Base-by-base conservation (phyloP, 2,329 filamentous ascomycete genomes). In the Monilinia aucupariae region DNA sequence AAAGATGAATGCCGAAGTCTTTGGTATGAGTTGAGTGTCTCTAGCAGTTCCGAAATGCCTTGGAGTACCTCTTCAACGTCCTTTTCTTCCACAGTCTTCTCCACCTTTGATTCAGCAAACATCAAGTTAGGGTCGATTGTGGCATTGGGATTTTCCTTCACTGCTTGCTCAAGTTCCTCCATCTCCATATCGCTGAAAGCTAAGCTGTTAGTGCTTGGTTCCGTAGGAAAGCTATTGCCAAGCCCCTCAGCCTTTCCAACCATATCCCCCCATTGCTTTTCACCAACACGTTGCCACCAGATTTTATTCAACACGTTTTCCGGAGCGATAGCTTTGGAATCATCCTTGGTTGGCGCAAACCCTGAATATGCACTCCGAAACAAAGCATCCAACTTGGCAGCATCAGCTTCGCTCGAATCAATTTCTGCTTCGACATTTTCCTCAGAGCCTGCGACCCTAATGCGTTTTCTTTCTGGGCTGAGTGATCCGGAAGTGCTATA, bases 321-420 rank as follows among this genome's bases (percentile, higher is more conserved):
- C 0, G 90, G 84, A 3, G 91, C 79, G 63, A 92, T 79, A 7
- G 90, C 87, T 15, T 82, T 84, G 3, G 88, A 82, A 71, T 92
- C 86, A 73, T 93, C 90, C 69, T 84, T 87, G 59, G 83, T 85
- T 0, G 90, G 90, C 7, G 90, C 90, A 73, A 92, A 93, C 71
- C 87, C 89, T 0, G 88, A 91, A 74, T 92, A 93, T 1, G 87
- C 89, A 61, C 87, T 85, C 37, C 88, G 82, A 71, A 92, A 93
- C 12, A 92, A 77, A 0, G 86, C 82, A 68, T 92, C 89, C 75
- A 91, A 84, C 72, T 88, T 88, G 4, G 84, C 82, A 69, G 84
- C 78, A 71, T 89, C 81, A 1, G 83, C 72, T 67, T 87, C 84
- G 0, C 77, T 76, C 30, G 68, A 37, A 64, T 87, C 83, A 1